A percentile compares a stretch with the other conserved stretches of the same genome.
Conservation (phyloP, 495 filamentous ascomycete genomes). For the Daldinia bambusicola region DNA sequence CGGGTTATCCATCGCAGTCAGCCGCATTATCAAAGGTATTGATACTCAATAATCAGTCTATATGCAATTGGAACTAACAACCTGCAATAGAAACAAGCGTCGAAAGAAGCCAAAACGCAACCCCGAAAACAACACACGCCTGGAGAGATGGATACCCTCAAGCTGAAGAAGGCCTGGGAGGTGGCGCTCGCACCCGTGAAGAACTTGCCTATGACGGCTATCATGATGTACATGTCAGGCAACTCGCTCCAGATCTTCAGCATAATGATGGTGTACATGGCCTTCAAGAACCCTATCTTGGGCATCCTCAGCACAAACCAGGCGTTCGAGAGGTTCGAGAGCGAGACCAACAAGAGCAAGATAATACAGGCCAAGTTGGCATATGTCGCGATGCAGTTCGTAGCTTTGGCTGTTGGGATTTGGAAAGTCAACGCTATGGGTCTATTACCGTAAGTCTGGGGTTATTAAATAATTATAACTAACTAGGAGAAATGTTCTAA, state of each 20-base stretch:
- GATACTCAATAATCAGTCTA: not conserved
- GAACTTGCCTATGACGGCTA: slow-evolving; percentile 94
- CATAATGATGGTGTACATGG: slow-evolving; percentile 99
- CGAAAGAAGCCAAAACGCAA: slow-evolving; percentile 56
- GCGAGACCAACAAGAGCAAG: slow-evolving; percentile 75
- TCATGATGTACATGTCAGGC: slow-evolving; percentile 99
- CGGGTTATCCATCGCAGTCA: slow-evolving; percentile 75
- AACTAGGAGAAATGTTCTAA: slow-evolving; percentile 36
- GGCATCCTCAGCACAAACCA: slow-evolving; percentile 80
- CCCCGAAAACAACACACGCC: slow-evolving; percentile 67
- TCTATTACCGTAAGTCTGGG: slow-evolving; percentile 78
- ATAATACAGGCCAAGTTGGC: slow-evolving; percentile 83
- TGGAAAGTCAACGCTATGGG: slow-evolving; percentile 99
- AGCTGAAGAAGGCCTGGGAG: slow-evolving; percentile 99
- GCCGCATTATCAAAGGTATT: slow-evolving; percentile 65
- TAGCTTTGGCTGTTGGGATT: slow-evolving; percentile 83
- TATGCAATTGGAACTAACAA: slow-evolving; percentile 11
- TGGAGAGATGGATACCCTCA: slow-evolving; percentile 91
- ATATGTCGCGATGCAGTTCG: slow-evolving; percentile 86
- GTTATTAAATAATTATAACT: not conserved
- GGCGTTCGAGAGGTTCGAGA: slow-evolving; percentile 89
- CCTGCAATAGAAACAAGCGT: slow-evolving; percentile 53
- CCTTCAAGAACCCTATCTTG: slow-evolving; percentile 95
- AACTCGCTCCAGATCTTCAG: slow-evolving; percentile 98
- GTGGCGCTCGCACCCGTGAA: slow-evolving; percentile 94